phyloP scores from a whole-genome alignment of 129 eudicot species.

The Ambrosia artemisiifolia region DNA sequence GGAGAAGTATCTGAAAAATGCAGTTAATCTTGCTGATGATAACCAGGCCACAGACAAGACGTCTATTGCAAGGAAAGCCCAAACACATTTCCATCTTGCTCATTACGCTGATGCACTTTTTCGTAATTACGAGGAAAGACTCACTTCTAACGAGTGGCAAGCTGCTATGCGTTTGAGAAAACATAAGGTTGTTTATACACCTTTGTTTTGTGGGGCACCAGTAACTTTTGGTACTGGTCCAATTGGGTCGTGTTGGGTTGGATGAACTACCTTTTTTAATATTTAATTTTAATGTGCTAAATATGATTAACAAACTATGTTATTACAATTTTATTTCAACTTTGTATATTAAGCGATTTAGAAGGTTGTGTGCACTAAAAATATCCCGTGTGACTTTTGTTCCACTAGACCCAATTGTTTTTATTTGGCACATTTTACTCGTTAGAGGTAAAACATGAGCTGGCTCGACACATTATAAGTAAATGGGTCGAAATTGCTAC shows the following conservation, averaged over 20 bases:
- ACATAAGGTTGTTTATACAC: constrained; percentile 60
- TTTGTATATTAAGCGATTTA: not conserved
- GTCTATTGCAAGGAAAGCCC: constrained; percentile 59
- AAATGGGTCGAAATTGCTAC: not conserved
- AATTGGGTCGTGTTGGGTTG: not conserved
- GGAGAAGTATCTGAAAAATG: constrained; percentile 90
- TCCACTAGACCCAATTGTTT: not conserved
- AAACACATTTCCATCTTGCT: constrained; percentile 94
- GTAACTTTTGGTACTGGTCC: not conserved
- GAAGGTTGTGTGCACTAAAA: not conserved
- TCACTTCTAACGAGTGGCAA: constrained; percentile 92
- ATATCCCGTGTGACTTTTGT: not conserved
- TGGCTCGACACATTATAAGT: not conserved
- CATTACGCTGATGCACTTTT: constrained; percentile 95
- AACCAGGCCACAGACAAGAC: constrained; percentile 41
- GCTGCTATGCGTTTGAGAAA: constrained; percentile 91
- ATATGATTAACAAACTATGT: not conserved
- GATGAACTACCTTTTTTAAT: not conserved
- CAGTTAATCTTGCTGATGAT: constrained; percentile 70
- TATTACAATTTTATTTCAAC: not conserved
- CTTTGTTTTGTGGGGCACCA: constrained; percentile 1
- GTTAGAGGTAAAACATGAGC: not conserved
- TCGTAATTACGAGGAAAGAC: constrained; percentile 87
- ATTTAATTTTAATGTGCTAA: not conserved
- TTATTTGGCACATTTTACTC: not conserved